Percentiles rank a stretch among this genome's conserved stretches.
Evolutionary conservation across 2,329 filamentous ascomycete genomes (phyloP).

Genomic region (Talaromyces sp.): DNA sequence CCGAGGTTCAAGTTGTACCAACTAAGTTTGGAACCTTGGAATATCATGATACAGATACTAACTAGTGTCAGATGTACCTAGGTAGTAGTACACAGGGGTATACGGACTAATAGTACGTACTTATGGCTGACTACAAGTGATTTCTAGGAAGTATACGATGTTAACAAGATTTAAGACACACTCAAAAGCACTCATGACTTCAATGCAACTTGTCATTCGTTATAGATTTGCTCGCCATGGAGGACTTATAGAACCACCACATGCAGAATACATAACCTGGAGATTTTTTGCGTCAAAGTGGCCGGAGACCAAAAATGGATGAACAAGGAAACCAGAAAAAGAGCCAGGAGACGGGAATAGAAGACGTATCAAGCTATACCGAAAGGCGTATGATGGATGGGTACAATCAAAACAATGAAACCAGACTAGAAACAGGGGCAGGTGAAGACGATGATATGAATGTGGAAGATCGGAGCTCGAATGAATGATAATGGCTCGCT

Average conservation of each 20-base stretch:
- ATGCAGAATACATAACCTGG: constrained; percentile 21
- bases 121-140: no score
- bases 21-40: no score
- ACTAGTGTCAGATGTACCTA: no score
- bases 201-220: constrained; percentile 24
- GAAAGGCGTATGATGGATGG: not conserved
- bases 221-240: constrained; percentile 17
- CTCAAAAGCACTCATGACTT: constrained; percentile 11
- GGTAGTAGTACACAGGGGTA: no score
- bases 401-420: not conserved
- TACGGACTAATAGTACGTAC: no score
- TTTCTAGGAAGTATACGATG: no score
- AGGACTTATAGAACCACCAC: constrained; percentile 19
- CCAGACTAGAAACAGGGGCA: not conserved
- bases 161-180: not conserved
- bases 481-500: not conserved
- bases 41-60: no score
- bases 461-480: not conserved
- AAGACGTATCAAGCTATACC: not conserved
- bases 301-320: constrained; percentile 5
- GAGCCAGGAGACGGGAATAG: not conserved
- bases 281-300: not conserved
- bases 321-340: not conserved
- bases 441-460: not conserved
- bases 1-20: no score